Evolutionary conservation across 2,329 filamentous ascomycete species (phyloP).

Genomic region (Aureobasidium sp.): DNA sequence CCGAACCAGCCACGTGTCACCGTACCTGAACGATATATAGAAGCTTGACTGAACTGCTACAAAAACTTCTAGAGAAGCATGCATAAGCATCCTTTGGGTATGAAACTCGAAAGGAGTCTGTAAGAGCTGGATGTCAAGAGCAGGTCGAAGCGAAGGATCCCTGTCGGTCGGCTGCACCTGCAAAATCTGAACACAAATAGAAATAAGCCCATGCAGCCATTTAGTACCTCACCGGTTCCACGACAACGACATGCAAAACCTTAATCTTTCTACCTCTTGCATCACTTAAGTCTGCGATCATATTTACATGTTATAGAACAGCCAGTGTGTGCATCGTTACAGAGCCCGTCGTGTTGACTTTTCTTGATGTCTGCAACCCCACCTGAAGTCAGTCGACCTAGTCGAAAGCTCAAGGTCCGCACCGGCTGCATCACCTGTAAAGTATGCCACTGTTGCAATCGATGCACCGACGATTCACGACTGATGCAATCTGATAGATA

Average conservation of each 20-base stretch:
- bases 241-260: not conserved
- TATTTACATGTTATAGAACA: no score
- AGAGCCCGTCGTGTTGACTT: not conserved
- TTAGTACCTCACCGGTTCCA: not conserved
- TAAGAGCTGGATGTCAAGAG: not conserved
- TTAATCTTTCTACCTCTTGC: not conserved
- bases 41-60: no score
- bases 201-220: not conserved
- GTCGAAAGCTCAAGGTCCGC: constrained; percentile 2
- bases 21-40: no score
- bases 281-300: not conserved
- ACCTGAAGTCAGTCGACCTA: not conserved
- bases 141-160: not conserved
- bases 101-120: not conserved
- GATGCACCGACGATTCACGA: constrained; percentile 12
- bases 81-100: not conserved
- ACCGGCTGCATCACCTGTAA: constrained; percentile 50
- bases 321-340: not conserved
- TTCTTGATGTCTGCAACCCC: not conserved
- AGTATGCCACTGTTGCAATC: constrained; percentile 28
- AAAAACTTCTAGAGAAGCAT: not conserved
- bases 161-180: not conserved
- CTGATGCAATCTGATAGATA: constrained; percentile 29
- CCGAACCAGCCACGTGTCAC: no score
- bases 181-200: not conserved